A percentile compares a stretch with the other conserved stretches of the same genome.
Conservation (phyloP, 305 asterid species). For the Lippia alba region DNA sequence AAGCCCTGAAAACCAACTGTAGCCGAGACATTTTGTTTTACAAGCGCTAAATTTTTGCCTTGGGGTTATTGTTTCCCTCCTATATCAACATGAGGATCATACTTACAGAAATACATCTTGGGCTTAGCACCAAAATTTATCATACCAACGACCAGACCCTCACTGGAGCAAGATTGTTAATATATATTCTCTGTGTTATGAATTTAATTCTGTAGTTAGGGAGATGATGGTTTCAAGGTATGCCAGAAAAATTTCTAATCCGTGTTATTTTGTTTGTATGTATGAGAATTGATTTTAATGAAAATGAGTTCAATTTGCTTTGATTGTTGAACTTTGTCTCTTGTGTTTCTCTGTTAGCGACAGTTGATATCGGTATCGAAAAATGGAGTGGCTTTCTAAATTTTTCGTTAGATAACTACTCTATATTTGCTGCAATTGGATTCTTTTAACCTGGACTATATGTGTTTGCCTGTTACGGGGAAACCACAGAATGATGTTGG, state of each 20-base stretch:
- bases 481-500: not conserved
- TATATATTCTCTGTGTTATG: slow-evolving; percentile 4
- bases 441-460: too few species aligned
- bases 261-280: slow-evolving; percentile 12
- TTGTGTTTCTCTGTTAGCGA: not conserved
- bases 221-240: not conserved
- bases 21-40: slow-evolving; percentile 82
- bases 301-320: slow-evolving; percentile 5
- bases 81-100: not conserved
- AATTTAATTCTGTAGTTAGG: slow-evolving; percentile 6
- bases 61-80: slow-evolving; percentile 10
- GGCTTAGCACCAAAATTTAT: slow-evolving; percentile 11
- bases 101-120: too few species aligned
- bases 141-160: not conserved
- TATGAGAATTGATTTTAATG: slow-evolving; percentile 4
- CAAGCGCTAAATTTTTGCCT: slow-evolving; percentile 45
- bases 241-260: not conserved
- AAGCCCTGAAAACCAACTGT: slow-evolving; percentile 76
- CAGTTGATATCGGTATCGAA: too few species aligned
- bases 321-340: not conserved
- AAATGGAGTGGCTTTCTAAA: too few species aligned
- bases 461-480: slow-evolving; percentile 17
- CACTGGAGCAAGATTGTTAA: not conserved
- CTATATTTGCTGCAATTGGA: too few species aligned
- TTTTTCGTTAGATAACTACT: too few species aligned